Evolutionary conservation across 495 filamentous ascomycete genomes (phyloP), one percentile per base, ranked within the genome.

Genomic region (Penicillium chermesinum): DNA sequence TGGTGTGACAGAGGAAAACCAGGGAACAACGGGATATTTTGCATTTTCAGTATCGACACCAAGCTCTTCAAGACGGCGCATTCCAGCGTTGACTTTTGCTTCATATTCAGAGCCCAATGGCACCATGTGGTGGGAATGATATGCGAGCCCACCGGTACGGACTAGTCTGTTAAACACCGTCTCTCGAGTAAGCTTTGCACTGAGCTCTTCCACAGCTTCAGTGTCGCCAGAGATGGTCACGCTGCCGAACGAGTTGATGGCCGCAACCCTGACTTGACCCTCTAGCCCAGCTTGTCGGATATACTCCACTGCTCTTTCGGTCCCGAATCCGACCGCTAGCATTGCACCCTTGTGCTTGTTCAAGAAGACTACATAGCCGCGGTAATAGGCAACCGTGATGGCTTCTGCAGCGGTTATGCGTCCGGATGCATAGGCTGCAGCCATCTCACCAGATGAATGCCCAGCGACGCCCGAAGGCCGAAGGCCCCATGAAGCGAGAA

Each of bases 1-100:
- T 6, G 35, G 35, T 12, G 13, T 37, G 35, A n/a, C n/a, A n/a
- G n/a, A n/a, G n/a, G n/a, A n/a, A n/a, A n/a, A n/a, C n/a, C n/a
- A n/a, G n/a, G n/a, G n/a, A n/a, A n/a, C n/a, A n/a, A n/a, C n/a
- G n/a, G n/a, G n/a, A n/a, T n/a, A n/a, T n/a, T n/a, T n/a, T n/a
- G n/a, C n/a, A n/a, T n/a, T n/a, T n/a, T n/a, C 13, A 37, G n/a
- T 15, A 37, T n/a, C 13, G 13, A 37, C n/a, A 5, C 5, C 35
- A 37, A 3, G 13, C 4, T 37, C 13, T 15, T n/a, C 4, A n/a
- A 37, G 5, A 6, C 77, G 76, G 0, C 65, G 55, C 1, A 57
- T 61, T 0, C 73, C 77, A 40, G 78, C 75, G 2, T 62, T 63
- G 10, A 55, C 66, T 63, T 78, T 75, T 1, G 69, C 61, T 0